phyloP scores from a whole-genome alignment of 2,329 filamentous ascomycete genomes.

The Diaporthe sp. region DNA sequence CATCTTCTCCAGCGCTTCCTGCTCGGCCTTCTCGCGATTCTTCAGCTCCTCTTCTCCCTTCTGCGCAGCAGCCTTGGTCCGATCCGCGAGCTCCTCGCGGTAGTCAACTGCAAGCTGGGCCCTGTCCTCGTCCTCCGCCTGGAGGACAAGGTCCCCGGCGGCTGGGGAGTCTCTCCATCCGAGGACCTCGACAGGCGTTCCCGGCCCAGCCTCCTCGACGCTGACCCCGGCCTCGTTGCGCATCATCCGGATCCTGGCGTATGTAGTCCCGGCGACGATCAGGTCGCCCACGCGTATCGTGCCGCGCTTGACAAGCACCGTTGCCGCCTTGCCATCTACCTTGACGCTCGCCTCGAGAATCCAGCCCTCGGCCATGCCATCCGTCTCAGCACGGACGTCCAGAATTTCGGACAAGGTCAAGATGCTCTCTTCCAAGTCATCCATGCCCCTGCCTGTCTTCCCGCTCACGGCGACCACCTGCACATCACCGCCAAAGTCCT shows the following conservation, averaged over 20 bases:
- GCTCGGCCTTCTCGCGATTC: constrained; percentile 67
- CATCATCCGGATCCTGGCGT: constrained; percentile 86
- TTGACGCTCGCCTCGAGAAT: constrained; percentile 93
- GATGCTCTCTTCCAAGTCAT: constrained; percentile 91
- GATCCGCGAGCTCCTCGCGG: constrained; percentile 78
- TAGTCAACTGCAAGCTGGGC: constrained; percentile 85
- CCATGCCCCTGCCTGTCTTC: constrained; percentile 93
- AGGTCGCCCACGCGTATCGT: constrained; percentile 85
- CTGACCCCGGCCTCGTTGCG: constrained; percentile 85
- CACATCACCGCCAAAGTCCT: constrained; percentile 94
- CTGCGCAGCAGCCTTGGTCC: constrained; percentile 81
- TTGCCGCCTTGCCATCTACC: constrained; percentile 85
- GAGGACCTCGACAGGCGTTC: constrained; percentile 90
- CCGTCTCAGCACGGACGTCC: constrained; percentile 84
- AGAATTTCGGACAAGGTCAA: constrained; percentile 88
- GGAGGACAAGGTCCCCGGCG: constrained; percentile 88
- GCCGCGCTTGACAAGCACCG: constrained; percentile 88
- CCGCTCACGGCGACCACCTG: constrained; percentile 93
- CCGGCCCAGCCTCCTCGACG: constrained; percentile 82
- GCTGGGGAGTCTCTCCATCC: constrained; percentile 90
- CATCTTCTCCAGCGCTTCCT: constrained; percentile 53
- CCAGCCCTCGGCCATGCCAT: constrained; percentile 90
- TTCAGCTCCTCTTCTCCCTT: constrained; percentile 80
- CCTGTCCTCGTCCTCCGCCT: constrained; percentile 82
- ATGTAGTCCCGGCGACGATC: constrained; percentile 89